These are phyloP conservation scores for Saururus chinensis DNA, from an alignment of 164 flowering plant species.

Conservation along the genomic window DNA sequence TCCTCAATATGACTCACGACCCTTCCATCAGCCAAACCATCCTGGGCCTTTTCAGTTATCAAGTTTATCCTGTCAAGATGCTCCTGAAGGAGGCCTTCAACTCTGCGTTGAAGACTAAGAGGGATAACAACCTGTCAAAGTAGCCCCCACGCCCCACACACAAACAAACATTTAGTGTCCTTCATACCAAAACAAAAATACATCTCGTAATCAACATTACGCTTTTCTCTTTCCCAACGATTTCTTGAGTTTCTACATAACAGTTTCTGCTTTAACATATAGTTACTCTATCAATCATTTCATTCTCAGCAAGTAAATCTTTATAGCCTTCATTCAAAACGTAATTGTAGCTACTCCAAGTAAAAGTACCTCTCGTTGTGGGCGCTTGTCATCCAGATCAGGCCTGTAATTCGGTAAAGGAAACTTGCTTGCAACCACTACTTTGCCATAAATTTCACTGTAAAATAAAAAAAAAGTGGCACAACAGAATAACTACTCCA, in stretches of 20 bases:
- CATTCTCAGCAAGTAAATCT: too few relatives aligned
- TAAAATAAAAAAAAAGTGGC: too few relatives aligned
- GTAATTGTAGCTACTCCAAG: background rate
- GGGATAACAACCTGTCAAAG: conserved; percentile 79
- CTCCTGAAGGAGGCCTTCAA: conserved; percentile 92
- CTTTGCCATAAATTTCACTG: conserved; percentile 89
- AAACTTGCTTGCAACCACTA: conserved; percentile 91
- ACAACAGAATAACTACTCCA: background rate
- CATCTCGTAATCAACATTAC: too few relatives aligned
- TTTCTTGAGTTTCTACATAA: too few relatives aligned
- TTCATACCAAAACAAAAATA: too few relatives aligned
- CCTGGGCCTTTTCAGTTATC: conserved; percentile 28
- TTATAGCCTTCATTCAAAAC: background rate
- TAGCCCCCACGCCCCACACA: background rate
- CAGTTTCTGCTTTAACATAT: too few relatives aligned
- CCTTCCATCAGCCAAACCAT: conserved; percentile 15
- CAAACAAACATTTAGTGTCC: too few relatives aligned
- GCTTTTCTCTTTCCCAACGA: too few relatives aligned
- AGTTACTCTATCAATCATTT: too few relatives aligned
- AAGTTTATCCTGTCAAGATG: conserved; percentile 72
- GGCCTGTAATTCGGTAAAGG: conserved; percentile 96
- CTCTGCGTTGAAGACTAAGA: conserved; percentile 88
- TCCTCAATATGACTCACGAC: conserved; percentile 23
- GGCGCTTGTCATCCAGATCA: conserved; percentile 94
- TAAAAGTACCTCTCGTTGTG: conserved; percentile 87